Base-by-base conservation (phyloP, 2,329 filamentous ascomycete species). In the Colletotrichum falcatum region DNA sequence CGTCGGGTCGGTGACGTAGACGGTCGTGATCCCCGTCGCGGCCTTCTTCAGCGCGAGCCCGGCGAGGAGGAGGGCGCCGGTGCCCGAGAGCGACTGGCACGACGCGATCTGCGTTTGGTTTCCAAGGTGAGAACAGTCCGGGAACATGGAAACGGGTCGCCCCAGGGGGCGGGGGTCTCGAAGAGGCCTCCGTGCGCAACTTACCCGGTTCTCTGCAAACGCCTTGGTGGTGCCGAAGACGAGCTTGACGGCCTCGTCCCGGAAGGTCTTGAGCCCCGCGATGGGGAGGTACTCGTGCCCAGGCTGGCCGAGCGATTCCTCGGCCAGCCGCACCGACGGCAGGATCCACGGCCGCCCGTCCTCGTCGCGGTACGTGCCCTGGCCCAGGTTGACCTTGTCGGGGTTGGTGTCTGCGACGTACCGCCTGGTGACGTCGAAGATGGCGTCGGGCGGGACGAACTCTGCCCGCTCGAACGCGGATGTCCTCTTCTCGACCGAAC, bases 211-310 rank as follows among this genome's bases (percentile, higher is more conserved):
- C 30, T 80, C 78, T 30, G 70, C 71, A 3, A 76, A 71, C 0
- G 76, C 76, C 1, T 73, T 74, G 0, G 76, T 78, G 6, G 73
- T 73, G 6, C 78, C 71, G 11, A 81, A 78, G 16, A 79, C 69
- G 1, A 83, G 66, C 46, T 78, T 78, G 14, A 74, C 75, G 1
- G 79, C 76, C 30, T 74, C 76, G 18, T 81, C 77, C 0, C 77
- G 75, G 30, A 82, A 81, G 16, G 51, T 65, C 53, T 77, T 75
- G 1, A 79, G 58, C 2, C 81, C 81, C 23, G 76, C 74, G 28
- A 83, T 82, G 0, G 81, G 78, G 4, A 81, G 65, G 66, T 82
- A 83, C 66, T 83, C 81, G 63, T 83, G 79, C 0, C 78, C 76
- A 2, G 72, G 58, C 8, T 75, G 59, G 0, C 67, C 71, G 4